Base-by-base conservation (phyloP, 2,329 filamentous ascomycete species). In the Penicillium decumbens region DNA sequence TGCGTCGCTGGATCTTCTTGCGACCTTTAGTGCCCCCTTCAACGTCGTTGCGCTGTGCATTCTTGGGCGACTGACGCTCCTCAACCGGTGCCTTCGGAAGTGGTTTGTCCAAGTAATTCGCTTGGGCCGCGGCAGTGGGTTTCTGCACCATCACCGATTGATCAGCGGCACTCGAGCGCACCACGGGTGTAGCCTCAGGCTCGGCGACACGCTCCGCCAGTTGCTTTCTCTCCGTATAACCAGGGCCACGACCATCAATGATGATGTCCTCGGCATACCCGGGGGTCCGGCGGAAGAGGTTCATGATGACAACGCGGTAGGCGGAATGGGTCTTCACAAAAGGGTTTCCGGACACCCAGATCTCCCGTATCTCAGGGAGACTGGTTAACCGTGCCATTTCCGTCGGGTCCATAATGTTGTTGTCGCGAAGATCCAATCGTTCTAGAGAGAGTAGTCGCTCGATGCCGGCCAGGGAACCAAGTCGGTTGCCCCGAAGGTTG, bases 271-370 rank as follows among this genome's bases (percentile, higher is more conserved):
- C 88, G 0, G 85, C 87, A 64, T 93, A 95, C 4, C 93, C 93
- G 9, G 92, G 89, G 0, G 89, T 90, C 51, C 83, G 85, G 55
- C 93, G 83, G 77, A 98, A 98, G 2, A 97, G 78, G 63, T 97
- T 98, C 82, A 98, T 96, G 55, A 97, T 95, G 18, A 84, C 88
- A 56, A 95, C 79, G 42, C 93, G 84, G 66, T 95, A 95, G 60
- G 87, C 84, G 51, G 85, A 80, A 66, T 96, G 89, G 1, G 89
- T 91, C 60, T 88, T 89, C 38, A 87, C 88, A 63, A 97, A 96
- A 0, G 91, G 89, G 62, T 98, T 98, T 20, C 89, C 89, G 53
- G 87, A 82, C 13, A 98, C 87, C 80, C 91, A 98, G 28, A 98
- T 85, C 68, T 97, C 92, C 51, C 85, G 84, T 57, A 98, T 87